Evolutionary conservation across 2,329 filamentous ascomycete species (phyloP).

Genomic region (Sclerotinia subarctica): DNA sequence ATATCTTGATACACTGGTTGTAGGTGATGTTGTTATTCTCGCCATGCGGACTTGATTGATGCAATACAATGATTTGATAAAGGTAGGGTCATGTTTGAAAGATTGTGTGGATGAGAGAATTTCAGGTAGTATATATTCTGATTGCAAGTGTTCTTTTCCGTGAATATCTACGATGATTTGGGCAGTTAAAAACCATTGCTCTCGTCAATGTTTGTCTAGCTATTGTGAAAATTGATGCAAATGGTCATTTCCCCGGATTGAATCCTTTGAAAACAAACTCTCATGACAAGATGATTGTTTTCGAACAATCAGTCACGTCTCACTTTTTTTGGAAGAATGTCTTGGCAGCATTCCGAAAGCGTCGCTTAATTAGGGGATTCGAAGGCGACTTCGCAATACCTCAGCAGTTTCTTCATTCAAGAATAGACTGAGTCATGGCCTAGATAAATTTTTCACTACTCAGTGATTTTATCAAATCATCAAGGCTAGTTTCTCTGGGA

Average conservation of each 20-base stretch:
- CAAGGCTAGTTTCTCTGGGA: neutral
- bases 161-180: neutral
- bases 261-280: neutral
- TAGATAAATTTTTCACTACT: neutral
- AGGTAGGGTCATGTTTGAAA: neutral
- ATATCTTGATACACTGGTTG: neutral
- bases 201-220: neutral
- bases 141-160: neutral
- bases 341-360: conserved; percentile 3
- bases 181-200: neutral
- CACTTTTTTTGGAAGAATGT: neutral
- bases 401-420: neutral
- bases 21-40: neutral
- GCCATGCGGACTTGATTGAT: neutral
- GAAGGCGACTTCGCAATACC: neutral
- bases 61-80: neutral
- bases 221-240: neutral
- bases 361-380: conserved; percentile 11
- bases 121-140: neutral
- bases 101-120: neutral
- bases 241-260: neutral
- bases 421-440: neutral
- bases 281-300: neutral
- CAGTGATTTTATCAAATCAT: neutral
- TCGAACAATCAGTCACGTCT: neutral